Evolutionary conservation across 164 flowering plant genomes (phyloP).

Genomic region (Aristolochia contorta): DNA sequence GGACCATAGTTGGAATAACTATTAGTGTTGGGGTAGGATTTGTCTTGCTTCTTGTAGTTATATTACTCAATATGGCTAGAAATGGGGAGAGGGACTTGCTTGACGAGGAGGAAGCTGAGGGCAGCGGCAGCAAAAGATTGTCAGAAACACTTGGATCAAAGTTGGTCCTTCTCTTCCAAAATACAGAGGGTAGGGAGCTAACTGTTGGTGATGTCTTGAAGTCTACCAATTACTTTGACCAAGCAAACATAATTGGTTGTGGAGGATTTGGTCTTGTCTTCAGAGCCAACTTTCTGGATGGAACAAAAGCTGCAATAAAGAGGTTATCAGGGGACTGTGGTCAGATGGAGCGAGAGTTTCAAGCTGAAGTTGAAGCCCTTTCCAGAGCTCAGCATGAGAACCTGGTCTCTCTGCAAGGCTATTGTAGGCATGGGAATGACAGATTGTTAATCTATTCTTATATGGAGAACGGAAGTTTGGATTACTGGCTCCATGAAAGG

Average conservation of each 20-base stretch:
- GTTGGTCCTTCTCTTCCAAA: constrained; percentile 35
- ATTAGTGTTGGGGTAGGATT: constrained; percentile 34
- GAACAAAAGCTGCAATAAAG: constrained; percentile 57
- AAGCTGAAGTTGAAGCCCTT: constrained; percentile 69
- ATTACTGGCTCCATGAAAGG: constrained; percentile 79
- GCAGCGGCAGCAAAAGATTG: too few relatives aligned
- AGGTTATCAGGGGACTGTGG: constrained; percentile 67
- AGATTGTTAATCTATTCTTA: constrained; percentile 58
- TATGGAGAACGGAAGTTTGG: constrained; percentile 82
- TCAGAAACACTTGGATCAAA: constrained; percentile 20
- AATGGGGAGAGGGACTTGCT: constrained; percentile 22
- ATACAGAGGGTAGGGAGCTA: constrained; percentile 40
- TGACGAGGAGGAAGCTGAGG: constrained; percentile 11
- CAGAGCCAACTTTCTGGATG: constrained; percentile 55
- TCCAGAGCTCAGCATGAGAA: constrained; percentile 71
- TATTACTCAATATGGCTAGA: constrained; percentile 11
- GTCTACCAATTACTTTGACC: constrained; percentile 63
- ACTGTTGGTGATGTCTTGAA: constrained; percentile 42
- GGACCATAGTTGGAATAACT: constrained; percentile 27
- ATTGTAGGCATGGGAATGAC: constrained; percentile 42
- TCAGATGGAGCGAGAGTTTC: constrained; percentile 72
- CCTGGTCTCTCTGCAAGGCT: constrained; percentile 68
- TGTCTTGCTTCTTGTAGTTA: constrained; percentile 22
- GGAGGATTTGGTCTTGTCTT: constrained; percentile 81
- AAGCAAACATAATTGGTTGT: constrained; percentile 67